phyloP scores from a whole-genome alignment of 192 early-diverging fungal species.

The Glomus cerebriforme region DNA sequence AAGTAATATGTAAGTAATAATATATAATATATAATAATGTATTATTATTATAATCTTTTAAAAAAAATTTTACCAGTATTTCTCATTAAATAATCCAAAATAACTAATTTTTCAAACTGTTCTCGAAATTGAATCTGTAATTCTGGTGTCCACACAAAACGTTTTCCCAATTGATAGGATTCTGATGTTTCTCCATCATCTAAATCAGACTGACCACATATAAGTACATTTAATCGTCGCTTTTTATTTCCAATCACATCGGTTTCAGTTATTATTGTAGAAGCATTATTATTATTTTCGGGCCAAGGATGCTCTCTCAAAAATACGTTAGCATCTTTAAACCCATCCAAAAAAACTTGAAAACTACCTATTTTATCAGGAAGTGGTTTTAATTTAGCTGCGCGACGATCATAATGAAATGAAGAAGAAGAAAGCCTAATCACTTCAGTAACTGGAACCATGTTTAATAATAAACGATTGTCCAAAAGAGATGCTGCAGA shows the following conservation, averaged over 20 bases:
- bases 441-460: slow-evolving; percentile 85
- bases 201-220: neutral
- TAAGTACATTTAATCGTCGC: slow-evolving; percentile 7
- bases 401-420: slow-evolving; percentile 74
- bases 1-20: neutral
- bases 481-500: slow-evolving; percentile 85
- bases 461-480: slow-evolving; percentile 66
- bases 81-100: slow-evolving; percentile 88
- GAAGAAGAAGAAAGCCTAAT: slow-evolving; percentile 68
- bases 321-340: slow-evolving; percentile 82
- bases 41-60: too few relatives aligned
- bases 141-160: slow-evolving; percentile 50
- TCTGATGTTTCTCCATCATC: slow-evolving; percentile 14
- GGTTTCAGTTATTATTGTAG: neutral
- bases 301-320: slow-evolving; percentile 67
- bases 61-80: slow-evolving; percentile 73
- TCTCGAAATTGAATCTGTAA: slow-evolving; percentile 57
- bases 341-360: slow-evolving; percentile 81
- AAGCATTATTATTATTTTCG: slow-evolving; percentile 9
- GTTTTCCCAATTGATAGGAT: slow-evolving; percentile 17
- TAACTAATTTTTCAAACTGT: slow-evolving; percentile 79
- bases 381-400: slow-evolving; percentile 50
- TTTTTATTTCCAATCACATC: slow-evolving; percentile 17
- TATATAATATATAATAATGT: neutral
- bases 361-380: slow-evolving; percentile 83